Base-by-base conservation (phyloP, 805 yeast species). In the Candida silvicultrix region DNA sequence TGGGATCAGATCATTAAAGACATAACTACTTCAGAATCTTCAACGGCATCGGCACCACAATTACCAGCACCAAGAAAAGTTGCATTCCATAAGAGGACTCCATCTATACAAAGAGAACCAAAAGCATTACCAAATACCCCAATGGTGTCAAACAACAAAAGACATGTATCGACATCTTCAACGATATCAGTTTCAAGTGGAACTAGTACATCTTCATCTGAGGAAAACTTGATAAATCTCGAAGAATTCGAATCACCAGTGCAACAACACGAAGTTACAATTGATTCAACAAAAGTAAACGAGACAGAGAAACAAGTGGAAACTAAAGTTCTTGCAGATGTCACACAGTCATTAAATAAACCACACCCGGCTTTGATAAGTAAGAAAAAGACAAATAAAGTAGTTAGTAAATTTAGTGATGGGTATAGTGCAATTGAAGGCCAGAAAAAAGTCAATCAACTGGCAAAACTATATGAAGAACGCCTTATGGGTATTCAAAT, bases 381-480 rank as follows among this genome's bases (percentile, higher is more conserved):
- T 11, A 41, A 37, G 15, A 46, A 40, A 36, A 44, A 50, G 43
- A 40, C 46, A n/a, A 37, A 40, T 11, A 50, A 51, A 31, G 49
- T 49, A 1, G 32, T 49, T 7, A 21, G 52, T n/a, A 57, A 55
- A 44, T 59, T 59, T 28, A 53, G 59, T 23, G 61, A 57, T 12
- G 60, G 60, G 1, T 64, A 63, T 40, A 63, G 65, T 28, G 62
- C 70, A 1, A 54, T 58, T 12, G 61, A 64, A 38, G 67, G 70
- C 6, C 63, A 68, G 12, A 69, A 76, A 44, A 78, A 77, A 60
- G 88, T 83, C 1, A 77, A 80, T 12, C 81, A 77, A 55, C 65
- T 83, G 48, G 84, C 88, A 2, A 74, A 72, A 47, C 61, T 82
- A 36, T 83, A 78, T 52, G 89, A 83, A 56, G 86, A 82, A 56